Evolutionary conservation across 83 land plant genomes (phyloP), one percentile per base, ranked within the genome.

Genomic region (Picea mariana): DNA sequence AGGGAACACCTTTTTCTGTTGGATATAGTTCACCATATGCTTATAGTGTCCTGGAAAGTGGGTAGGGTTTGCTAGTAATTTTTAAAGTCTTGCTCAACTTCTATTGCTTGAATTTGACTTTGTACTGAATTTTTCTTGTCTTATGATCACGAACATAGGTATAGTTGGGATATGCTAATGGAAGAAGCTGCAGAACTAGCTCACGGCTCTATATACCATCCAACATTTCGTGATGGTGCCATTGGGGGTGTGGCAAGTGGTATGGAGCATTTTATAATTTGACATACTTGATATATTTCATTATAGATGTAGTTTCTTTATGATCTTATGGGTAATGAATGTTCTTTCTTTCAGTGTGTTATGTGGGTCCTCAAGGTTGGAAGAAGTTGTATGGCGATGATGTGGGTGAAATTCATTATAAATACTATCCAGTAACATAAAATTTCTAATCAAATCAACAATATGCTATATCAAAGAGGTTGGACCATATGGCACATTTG

Each of bases 241-340:
- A 96, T 97, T 89, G 99, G 99, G 79, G 99, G 97, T 75, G 99
- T 91, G 84, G 93, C 91, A 5, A 96, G 97, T 78, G 99, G 99
- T 96, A 90, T 71, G 90, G 38, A 23, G 60, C 67, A 47, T 3
- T 24, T 47, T 24, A 12, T 47, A 47, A 47, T 47, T 47, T 47
- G 52, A 47, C 9, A 7, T 7, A 47, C 52, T 47, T 47, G 52
- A 47, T 47, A 6, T 47, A 7, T 47, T 47, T 47, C 52, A 47
- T 47, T 47, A 47, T 47, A 47, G 52, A 47, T 47, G 52, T 47
- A 47, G 9, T 47, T 47, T 47, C 0, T 47, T 47, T 47, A 47
- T 47, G 52, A 47, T 47, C 52, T 47, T 47, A 47, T 47, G 9
- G 52, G 52, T 47, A 47, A 47, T 47, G 11, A 47, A 47, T 47